Percentiles rank a stretch among this genome's conserved stretches.
Evolutionary conservation across 192 early-diverging fungal species (phyloP).

Genomic region (Backusella circina): DNA sequence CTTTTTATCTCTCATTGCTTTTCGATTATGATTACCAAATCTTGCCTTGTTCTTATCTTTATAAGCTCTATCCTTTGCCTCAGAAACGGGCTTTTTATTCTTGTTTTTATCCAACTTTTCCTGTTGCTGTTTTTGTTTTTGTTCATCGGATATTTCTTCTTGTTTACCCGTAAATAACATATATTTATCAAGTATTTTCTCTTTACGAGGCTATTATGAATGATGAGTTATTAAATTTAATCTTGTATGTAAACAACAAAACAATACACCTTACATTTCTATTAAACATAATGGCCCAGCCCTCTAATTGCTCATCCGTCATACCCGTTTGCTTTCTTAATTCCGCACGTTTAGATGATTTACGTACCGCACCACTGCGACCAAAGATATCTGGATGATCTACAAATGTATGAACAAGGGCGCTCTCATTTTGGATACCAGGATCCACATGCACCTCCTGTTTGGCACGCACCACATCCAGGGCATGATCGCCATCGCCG

Average conservation of each 20-base stretch:
- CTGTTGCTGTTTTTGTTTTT: constrained; percentile 5
- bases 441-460: constrained; percentile 44
- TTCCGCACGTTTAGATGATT: constrained; percentile 51
- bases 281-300: constrained; percentile 87
- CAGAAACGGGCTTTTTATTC: constrained; percentile 17
- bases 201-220: constrained; percentile 57
- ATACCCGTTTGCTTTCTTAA: constrained; percentile 67
- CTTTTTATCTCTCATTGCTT: constrained; percentile 71
- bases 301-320: constrained; percentile 90
- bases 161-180: constrained; percentile 54
- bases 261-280: constrained; percentile 61
- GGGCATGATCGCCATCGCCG: constrained; percentile 49
- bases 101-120: not conserved
- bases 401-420: constrained; percentile 57
- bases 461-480: constrained; percentile 13
- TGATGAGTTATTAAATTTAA: not conserved
- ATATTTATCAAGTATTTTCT: constrained; percentile 56
- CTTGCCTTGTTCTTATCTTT: constrained; percentile 65
- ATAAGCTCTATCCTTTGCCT: constrained; percentile 32
- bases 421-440: constrained; percentile 56
- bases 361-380: constrained; percentile 52
- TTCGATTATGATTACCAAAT: constrained; percentile 72
- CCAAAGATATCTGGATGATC: constrained; percentile 64
- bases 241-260: not conserved
- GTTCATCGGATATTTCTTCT: constrained; percentile 16